Conservation (phyloP, 129 eudicot species). For the Pittosporum tobira region DNA sequence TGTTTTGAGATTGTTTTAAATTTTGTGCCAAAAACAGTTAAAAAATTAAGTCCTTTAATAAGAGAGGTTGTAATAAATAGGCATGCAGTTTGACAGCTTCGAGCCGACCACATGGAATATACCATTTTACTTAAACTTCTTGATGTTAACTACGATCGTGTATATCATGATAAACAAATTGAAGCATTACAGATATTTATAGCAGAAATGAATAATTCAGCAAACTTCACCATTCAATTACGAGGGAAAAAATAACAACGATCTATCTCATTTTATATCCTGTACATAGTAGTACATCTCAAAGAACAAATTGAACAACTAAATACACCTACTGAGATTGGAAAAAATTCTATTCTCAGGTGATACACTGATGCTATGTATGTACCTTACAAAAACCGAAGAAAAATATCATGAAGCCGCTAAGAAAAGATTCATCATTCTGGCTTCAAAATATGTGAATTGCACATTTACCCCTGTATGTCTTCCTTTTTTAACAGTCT, state of each 20-base stretch:
- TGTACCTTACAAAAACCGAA: not conserved
- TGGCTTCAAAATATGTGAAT: not conserved
- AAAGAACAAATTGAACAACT: conserved; percentile 12
- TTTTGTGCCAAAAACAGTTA: too few species aligned
- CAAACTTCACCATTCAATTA: not conserved
- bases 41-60: too few species aligned
- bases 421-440: not conserved
- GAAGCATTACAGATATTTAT: not conserved
- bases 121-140: not conserved
- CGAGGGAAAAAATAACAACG: not conserved
- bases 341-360: not conserved
- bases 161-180: not conserved
- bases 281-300: conserved; percentile 10
- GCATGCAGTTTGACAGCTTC: conserved; percentile 4
- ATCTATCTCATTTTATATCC: not conserved
- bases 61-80: too few species aligned
- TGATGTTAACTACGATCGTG: conserved; percentile 1
- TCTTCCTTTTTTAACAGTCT: conserved; percentile 1
- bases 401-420: not conserved
- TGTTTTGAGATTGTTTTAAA: too few species aligned
- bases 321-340: conserved; percentile 7
- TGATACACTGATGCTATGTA: not conserved
- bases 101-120: conserved; percentile 4
- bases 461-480: not conserved
- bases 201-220: not conserved